These are phyloP conservation scores for Exophiala spinifera DNA, from an alignment of 2,329 filamentous ascomycete species.

Conservation along the genomic window DNA sequence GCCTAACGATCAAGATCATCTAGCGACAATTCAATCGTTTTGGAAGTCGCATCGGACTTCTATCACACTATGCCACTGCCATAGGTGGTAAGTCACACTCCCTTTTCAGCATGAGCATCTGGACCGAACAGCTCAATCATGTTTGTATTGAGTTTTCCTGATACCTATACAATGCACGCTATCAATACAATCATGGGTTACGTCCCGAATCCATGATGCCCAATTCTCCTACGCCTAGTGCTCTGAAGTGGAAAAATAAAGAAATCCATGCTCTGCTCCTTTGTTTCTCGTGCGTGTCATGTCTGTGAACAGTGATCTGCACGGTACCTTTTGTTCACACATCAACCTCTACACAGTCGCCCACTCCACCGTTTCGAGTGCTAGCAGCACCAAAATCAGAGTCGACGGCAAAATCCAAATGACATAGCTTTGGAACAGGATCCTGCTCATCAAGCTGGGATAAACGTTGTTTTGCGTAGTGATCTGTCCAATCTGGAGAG, in stretches of 20 bases:
- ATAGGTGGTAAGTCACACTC: slow-evolving; percentile 51
- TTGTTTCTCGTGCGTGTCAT: background rate
- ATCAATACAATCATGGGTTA: background rate
- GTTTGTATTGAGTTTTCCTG: too few relatives aligned
- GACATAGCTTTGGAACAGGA: slow-evolving; percentile 95
- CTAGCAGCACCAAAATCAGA: slow-evolving; percentile 82
- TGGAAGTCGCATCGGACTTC: slow-evolving; percentile 60
- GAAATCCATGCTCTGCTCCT: background rate
- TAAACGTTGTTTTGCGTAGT: slow-evolving; percentile 98
- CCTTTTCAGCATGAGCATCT: background rate
- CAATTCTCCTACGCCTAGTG: too few relatives aligned
- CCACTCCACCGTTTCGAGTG: slow-evolving; percentile 91
- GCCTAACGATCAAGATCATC: too few relatives aligned
- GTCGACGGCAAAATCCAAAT: slow-evolving; percentile 96
- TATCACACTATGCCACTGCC: slow-evolving; percentile 59
- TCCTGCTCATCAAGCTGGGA: slow-evolving; percentile 86
- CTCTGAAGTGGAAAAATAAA: too few relatives aligned
- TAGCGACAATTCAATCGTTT: slow-evolving; percentile 48
- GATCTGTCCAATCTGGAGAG: slow-evolving; percentile 92
- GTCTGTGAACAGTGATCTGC: background rate
- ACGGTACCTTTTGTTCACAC: background rate
- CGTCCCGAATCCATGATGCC: too few relatives aligned
- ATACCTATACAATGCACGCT: too few relatives aligned
- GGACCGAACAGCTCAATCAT: too few relatives aligned
- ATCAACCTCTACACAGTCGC: slow-evolving; percentile 41